phyloP scores from a whole-genome alignment of 306 rosid genomes.

The Quercus engelmannii region DNA sequence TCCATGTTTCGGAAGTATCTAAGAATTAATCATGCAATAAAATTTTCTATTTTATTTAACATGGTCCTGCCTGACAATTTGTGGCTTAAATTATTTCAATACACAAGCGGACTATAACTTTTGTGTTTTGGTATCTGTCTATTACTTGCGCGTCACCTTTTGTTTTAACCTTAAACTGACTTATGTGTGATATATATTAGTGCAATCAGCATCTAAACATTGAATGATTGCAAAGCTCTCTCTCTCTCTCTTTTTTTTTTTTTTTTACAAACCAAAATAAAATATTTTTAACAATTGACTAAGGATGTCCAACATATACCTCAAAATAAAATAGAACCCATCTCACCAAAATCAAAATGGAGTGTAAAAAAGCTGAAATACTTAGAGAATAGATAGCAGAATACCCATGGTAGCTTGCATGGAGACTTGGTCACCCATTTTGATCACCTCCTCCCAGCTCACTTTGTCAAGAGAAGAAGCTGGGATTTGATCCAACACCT shows the following conservation, averaged over 20 bases:
- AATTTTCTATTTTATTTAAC: no score
- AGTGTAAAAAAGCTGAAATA: background rate
- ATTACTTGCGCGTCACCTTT: no score
- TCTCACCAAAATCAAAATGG: background rate
- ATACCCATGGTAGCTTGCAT: constrained; percentile 85
- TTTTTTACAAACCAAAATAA: background rate
- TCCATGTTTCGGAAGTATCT: fast-evolving
- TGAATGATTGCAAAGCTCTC: background rate
- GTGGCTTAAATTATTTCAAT: no score
- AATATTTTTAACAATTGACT: background rate
- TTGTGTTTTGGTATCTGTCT: no score
- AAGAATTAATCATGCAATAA: no score
- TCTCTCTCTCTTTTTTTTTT: no score
- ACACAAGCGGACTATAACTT: no score
- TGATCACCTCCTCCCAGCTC: constrained; percentile 67
- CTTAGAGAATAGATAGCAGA: background rate
- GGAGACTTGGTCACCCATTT: constrained; percentile 67
- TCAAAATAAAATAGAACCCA: background rate
- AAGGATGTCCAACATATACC: background rate
- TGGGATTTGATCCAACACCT: constrained; percentile 70
- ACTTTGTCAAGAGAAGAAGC: constrained; percentile 60
- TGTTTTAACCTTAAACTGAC: no score
- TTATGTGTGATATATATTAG: no score
- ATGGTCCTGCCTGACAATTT: no score
- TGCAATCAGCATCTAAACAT: background rate